Percentiles rank a stretch among this genome's conserved stretches.
Evolutionary conservation across 768 basidiomycete genomes (phyloP).

Genomic region (Leccinum subgranulosum): DNA sequence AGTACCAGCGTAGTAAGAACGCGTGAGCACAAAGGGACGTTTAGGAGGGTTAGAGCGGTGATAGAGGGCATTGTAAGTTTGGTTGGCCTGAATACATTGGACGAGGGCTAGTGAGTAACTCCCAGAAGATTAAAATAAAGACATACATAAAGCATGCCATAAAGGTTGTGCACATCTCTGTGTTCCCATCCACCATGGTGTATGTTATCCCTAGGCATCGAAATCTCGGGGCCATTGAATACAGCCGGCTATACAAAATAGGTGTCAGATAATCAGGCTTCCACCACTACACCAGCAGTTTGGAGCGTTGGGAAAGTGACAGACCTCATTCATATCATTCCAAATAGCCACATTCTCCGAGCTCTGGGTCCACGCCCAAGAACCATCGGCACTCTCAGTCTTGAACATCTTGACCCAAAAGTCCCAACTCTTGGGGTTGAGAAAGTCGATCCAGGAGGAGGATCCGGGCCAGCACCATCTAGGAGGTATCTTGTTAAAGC

Average conservation of each 20-base stretch:
- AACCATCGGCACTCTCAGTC: conserved; percentile 44
- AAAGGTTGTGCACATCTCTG: conserved; percentile 95
- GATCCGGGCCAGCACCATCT: conserved; percentile 97
- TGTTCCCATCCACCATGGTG: conserved; percentile 98
- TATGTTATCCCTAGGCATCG: conserved; percentile 69
- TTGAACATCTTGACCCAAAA: conserved; percentile 92
- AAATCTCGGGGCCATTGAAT: conserved; percentile 99
- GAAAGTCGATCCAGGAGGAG: conserved; percentile 96
- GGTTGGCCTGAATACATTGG: conserved; percentile 59
- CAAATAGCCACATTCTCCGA: conserved; percentile 87
- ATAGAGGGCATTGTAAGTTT: conserved; percentile 76
- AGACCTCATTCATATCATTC: conserved; percentile 99
- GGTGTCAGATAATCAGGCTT: background rate
- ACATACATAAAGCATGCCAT: conserved; percentile 88
- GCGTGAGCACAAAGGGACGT: conserved; percentile 93
- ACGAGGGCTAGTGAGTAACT: background rate
- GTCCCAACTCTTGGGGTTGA: conserved; percentile 84
- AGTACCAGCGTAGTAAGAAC: conserved; percentile 93
- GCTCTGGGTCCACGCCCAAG: conserved; percentile 78
- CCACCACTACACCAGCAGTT: background rate
- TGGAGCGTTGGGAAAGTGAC: conserved; percentile 7
- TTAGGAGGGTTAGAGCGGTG: conserved; percentile 70
- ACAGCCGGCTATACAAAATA: conserved; percentile 71
- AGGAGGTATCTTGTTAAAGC: background rate
- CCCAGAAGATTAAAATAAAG: background rate